Percentiles rank a stretch among this genome's conserved stretches.
phyloP scores from a whole-genome alignment of 306 rosid genomes.

The Dryas octopetala region DNA sequence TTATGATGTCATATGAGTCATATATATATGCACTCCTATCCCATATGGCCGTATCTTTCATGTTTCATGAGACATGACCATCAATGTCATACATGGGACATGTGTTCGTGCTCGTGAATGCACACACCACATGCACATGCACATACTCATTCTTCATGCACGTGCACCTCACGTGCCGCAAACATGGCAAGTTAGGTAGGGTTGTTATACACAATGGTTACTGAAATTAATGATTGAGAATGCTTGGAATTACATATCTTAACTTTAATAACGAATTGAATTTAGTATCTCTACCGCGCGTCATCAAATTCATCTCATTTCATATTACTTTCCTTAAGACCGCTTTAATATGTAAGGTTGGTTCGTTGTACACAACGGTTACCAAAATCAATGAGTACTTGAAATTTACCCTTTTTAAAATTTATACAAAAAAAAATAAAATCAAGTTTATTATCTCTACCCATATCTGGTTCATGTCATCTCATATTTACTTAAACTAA shows the following conservation, averaged over 20 bases:
- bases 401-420: background rate
- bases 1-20: slow-evolving; percentile 7
- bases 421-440: too few relatives aligned
- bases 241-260: background rate
- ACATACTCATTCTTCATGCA: slow-evolving; percentile 36
- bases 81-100: slow-evolving; percentile 40
- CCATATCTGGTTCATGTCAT: too few relatives aligned
- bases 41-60: slow-evolving; percentile 11
- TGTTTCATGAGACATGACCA: slow-evolving; percentile 26
- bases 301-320: too few relatives aligned
- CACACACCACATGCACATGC: slow-evolving; percentile 19
- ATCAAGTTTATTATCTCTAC: too few relatives aligned
- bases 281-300: background rate
- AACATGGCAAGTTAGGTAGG: slow-evolving; percentile 59
- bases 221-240: background rate
- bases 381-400: slow-evolving; percentile 5
- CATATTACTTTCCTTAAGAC: too few relatives aligned
- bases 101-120: slow-evolving; percentile 32
- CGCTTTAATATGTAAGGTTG: slow-evolving; percentile 32
- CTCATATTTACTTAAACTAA: too few relatives aligned
- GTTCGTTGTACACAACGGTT: slow-evolving; percentile 30
- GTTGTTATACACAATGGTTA: slow-evolving; percentile 25
- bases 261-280: background rate
- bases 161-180: slow-evolving; percentile 67
- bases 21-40: background rate